Percentiles rank a stretch among this genome's conserved stretches.
phyloP scores from a whole-genome alignment of 2,329 filamentous ascomycete genomes.

The Aureobasidium sp. region DNA sequence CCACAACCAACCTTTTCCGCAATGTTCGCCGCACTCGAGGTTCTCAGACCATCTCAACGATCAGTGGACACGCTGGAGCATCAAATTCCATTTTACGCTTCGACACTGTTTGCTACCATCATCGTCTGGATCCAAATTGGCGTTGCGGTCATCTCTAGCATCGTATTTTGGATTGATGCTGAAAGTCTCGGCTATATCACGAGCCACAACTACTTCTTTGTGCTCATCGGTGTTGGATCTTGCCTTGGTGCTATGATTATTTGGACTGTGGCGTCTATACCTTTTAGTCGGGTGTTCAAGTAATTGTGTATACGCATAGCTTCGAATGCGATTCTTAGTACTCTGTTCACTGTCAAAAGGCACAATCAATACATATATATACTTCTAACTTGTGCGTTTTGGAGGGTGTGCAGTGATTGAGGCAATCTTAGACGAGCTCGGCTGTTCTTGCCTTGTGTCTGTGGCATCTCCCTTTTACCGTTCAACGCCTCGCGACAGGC shows the following conservation, averaged over 20 bases:
- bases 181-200: not conserved
- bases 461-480: not conserved
- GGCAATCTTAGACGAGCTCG: not conserved
- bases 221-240: not conserved
- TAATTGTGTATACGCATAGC: not conserved
- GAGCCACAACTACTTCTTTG: slow-evolving; percentile 1
- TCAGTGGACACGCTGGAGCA: not conserved
- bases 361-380: no score
- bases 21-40: not conserved
- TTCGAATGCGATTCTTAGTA: not conserved
- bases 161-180: not conserved
- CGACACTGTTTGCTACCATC: not conserved
- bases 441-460: not conserved
- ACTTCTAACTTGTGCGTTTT: not conserved
- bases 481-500: not conserved
- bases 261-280: not conserved
- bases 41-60: not conserved
- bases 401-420: no score
- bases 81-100: not conserved
- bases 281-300: slow-evolving; percentile 2
- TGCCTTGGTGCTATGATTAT: not conserved
- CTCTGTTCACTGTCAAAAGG: not conserved
- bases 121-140: not conserved
- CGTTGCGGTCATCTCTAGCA: not conserved
- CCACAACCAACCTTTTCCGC: not conserved